Evolutionary conservation across 768 basidiomycete genomes (phyloP), one percentile per base, ranked within the genome.

Genomic region (Suillus occidentalis): DNA sequence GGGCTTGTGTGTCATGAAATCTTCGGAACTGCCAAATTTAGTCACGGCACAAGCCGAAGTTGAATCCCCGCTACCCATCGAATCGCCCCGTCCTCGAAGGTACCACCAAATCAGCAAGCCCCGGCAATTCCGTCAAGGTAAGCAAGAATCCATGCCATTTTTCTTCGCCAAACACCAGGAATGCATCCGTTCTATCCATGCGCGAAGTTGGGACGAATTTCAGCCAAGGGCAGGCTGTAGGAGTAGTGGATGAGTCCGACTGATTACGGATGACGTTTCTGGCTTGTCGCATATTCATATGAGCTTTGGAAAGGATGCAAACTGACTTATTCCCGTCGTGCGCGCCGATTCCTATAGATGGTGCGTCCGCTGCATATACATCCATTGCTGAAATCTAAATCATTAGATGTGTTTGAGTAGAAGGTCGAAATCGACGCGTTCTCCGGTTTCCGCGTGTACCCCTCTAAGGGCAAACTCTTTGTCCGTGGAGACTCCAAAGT

Each of bases 351-450:
- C 16, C 1, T 61, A 59, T 55, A 74, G 71, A 79, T 72, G 68
- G 72, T 71, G 61, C 65, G 75, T 75, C 9, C 62, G 36, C 34
- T 45, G 37, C 43, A 50, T 31, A 59, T 59, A 12, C 18, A 42
- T 8, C 18, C 10, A 49, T 43, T 4, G 7, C 62, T 39, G 25
- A 61, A 40, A 60, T 63, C 53, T 59, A 28, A 47, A 72, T 61
- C 37, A 16, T 22, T 50, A 7, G 2, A 14, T 47, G 45, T 47
- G 36, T 58, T 75, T 74, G 72, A 72, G 66, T 67, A 93, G 92
- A 98, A 98, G 89, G 89, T 98, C 85, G 97, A 99, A 83, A 92
- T 95, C 83, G 97, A 98, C 85, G 90, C 90, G 65, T 99, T 99
- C 87, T 97, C 95, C 74, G 93, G 94, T 73, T 95, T 85, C 88